phyloP scores from a whole-genome alignment of 768 basidiomycete species.

The Thelephora ganbajun region DNA sequence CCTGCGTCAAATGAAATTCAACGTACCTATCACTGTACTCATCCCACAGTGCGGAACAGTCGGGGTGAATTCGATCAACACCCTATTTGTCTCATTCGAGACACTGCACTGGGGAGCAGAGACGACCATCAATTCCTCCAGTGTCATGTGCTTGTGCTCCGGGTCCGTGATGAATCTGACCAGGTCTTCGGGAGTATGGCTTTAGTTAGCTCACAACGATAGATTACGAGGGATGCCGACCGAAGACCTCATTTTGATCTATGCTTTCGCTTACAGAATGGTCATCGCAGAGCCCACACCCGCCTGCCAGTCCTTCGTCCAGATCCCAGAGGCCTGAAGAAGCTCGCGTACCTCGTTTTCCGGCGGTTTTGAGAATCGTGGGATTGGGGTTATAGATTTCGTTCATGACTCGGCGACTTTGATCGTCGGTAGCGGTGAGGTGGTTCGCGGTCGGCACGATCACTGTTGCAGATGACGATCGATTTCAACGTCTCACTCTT shows the following conservation, averaged over 20 bases:
- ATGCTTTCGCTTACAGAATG: constrained; percentile 46
- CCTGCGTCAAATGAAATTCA: constrained; percentile 1
- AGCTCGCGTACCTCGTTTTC: constrained; percentile 25
- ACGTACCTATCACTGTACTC: constrained; percentile 87
- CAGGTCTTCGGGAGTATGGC: constrained; percentile 42
- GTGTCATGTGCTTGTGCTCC: constrained; percentile 79
- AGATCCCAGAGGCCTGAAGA: constrained; percentile 42
- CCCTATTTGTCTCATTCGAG: constrained; percentile 40
- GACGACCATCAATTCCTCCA: constrained; percentile 93
- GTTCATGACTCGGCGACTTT: constrained; percentile 21
- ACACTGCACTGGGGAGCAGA: constrained; percentile 53
- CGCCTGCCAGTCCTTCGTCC: constrained; percentile 16
- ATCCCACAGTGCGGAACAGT: constrained; percentile 97
- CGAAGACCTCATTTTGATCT: constrained; percentile 88
- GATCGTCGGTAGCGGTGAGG: no score
- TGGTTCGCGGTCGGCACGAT: no score
- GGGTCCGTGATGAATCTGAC: constrained; percentile 90
- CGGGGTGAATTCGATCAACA: constrained; percentile 89
- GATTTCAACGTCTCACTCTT: no score
- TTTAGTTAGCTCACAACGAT: not conserved
- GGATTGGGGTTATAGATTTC: constrained; percentile 87
- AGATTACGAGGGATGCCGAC: constrained; percentile 25
- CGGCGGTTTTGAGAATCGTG: constrained; percentile 47
- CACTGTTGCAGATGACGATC: no score
- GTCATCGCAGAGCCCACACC: constrained; percentile 16